Conservation (phyloP, 2,329 filamentous ascomycete species). For the Colletotrichum liaoningense region DNA sequence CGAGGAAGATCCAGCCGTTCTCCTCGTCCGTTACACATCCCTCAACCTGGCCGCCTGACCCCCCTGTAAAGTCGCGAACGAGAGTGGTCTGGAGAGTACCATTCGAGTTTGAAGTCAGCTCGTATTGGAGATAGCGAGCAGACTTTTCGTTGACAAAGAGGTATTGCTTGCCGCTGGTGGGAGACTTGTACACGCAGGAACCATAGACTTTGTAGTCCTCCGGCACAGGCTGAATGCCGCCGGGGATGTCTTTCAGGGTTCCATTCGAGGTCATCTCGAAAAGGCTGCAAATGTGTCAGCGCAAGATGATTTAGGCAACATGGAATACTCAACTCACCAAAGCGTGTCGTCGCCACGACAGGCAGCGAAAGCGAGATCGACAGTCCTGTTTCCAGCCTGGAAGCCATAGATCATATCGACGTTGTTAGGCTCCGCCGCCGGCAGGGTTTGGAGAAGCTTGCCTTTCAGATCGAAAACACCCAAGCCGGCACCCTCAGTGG, state of each 20-base stretch:
- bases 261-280: conserved; percentile 61
- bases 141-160: conserved; percentile 67
- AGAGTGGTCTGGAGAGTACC: conserved; percentile 57
- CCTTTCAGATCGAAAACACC: conserved; percentile 61
- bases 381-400: conserved; percentile 51
- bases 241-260: conserved; percentile 53
- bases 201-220: conserved; percentile 61
- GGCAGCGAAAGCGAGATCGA: conserved; percentile 62
- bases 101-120: conserved; percentile 53
- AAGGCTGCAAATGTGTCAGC: conserved; percentile 46
- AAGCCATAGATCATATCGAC: conserved; percentile 66
- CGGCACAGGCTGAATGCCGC: conserved; percentile 58
- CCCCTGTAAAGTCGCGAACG: conserved; percentile 62
- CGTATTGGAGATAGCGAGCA: conserved; percentile 65
- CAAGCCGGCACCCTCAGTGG: conserved; percentile 58
- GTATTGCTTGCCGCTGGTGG: conserved; percentile 59
- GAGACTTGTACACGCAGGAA: conserved; percentile 63
- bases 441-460: conserved; percentile 56
- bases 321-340: conserved; percentile 51
- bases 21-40: conserved; percentile 64
- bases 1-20: conserved; percentile 61
- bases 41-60: conserved; percentile 64
- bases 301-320: neutral
- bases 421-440: conserved; percentile 62
- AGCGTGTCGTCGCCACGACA: conserved; percentile 63